Evolutionary conservation across 345 rosid species (phyloP), one percentile per base, ranked within the genome.

Genomic region (Gossypium bickii): DNA sequence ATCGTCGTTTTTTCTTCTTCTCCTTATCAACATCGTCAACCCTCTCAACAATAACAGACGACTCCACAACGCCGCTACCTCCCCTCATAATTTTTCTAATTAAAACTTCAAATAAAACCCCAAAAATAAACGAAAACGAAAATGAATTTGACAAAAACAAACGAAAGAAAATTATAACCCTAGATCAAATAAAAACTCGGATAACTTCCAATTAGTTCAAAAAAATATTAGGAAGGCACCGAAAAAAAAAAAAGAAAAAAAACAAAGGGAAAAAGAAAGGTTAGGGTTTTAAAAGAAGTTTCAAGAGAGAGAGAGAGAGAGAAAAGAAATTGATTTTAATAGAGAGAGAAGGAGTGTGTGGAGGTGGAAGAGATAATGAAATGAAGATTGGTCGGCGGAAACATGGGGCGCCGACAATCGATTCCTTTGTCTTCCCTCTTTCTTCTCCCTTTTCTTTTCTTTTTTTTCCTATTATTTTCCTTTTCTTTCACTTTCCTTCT

Each of bases 1-100:
- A 74, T 79, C 92, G 88, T 51, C 93, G 88, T 52, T 78, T 87
- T 75, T 78, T 90, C 87, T 82, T 92, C 86, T 85, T 90, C 84
- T 92, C 90, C 82, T 84, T 88, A 38, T 90, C 93, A 16, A 82
- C 82, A 80, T 83, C 93, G 55, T 86, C 94, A 24, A 79, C 82
- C 82, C 78, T 64, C 59, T 85, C 92, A 57, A 73, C 89, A 56
- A 67, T 79, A 69, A 77, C 83, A 76, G 85, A 41, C 58, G 81
- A 83, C 74, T 90, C 92, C 8, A 47, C 62, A 10, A 65, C 78
- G 9, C 59, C 77, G 41, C 59, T 77, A 7, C 58, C 58, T 49
- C 45, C 59, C 87, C 66, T 89, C 95, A 90, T 87, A 2, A 70
- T 56, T 78, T 16, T 15, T 1, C 7, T 13, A 1, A 59, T 12